Evolutionary conservation across 192 early-diverging fungal genomes (phyloP).

Genomic region (Coemansia asiatica): DNA sequence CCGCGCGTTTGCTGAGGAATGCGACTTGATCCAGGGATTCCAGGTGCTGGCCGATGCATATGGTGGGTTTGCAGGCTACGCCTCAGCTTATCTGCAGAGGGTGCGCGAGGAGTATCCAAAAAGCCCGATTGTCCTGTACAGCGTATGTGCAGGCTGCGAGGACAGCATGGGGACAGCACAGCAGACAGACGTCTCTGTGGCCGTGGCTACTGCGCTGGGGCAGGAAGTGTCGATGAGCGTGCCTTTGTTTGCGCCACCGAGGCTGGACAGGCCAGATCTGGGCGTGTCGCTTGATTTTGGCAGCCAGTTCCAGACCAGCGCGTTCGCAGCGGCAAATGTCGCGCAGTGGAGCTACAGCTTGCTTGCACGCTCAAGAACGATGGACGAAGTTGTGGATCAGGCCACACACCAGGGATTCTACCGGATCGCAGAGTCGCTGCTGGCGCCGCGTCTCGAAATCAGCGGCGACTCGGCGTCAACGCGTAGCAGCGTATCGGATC

Average conservation of each 20-base stretch:
- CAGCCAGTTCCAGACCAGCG: slow-evolving; percentile 23
- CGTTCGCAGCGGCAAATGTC: slow-evolving; percentile 28
- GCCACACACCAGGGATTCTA: slow-evolving; percentile 42
- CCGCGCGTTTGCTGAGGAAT: slow-evolving; percentile 39
- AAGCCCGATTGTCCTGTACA: slow-evolving; percentile 60
- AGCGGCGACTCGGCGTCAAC: neutral
- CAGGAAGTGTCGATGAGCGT: slow-evolving; percentile 31
- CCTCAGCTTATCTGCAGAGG: slow-evolving; percentile 57
- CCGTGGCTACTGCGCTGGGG: slow-evolving; percentile 22
- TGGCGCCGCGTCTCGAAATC: slow-evolving; percentile 31
- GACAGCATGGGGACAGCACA: slow-evolving; percentile 6
- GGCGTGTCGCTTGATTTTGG: slow-evolving; percentile 5
- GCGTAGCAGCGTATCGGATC: slow-evolving; percentile 1
- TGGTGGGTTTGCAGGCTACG: slow-evolving; percentile 73
- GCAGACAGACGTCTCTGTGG: slow-evolving; percentile 28
- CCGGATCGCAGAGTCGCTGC: slow-evolving; percentile 25
- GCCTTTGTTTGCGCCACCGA: slow-evolving; percentile 28
- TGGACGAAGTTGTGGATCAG: slow-evolving; percentile 37
- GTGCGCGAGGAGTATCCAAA: slow-evolving; percentile 75
- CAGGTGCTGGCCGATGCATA: slow-evolving; percentile 65
- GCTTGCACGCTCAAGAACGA: slow-evolving; percentile 13
- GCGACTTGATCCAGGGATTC: slow-evolving; percentile 63
- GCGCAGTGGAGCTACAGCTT: slow-evolving; percentile 40
- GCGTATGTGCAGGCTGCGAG: slow-evolving; percentile 27
- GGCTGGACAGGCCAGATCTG: slow-evolving; percentile 2